These are phyloP conservation scores for Sarocladium oryzae DNA, from an alignment of 2,329 filamentous ascomycete genomes.

Conservation along the genomic window DNA sequence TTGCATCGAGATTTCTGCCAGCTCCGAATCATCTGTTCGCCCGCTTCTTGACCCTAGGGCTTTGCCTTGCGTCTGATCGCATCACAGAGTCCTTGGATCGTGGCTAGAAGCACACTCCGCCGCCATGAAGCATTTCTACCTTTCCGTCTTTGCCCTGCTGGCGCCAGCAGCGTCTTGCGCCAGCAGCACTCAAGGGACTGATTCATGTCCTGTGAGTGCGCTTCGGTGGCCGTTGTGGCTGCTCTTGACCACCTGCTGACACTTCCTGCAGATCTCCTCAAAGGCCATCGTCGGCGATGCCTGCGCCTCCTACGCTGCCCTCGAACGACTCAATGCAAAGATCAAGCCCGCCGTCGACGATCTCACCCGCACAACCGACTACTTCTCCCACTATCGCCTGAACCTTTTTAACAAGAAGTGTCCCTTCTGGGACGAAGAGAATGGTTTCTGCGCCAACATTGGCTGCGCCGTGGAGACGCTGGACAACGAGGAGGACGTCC, in stretches of 20 bases:
- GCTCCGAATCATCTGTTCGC: too few species aligned
- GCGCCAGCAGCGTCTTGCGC: slow-evolving; percentile 39
- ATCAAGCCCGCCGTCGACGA: slow-evolving; percentile 72
- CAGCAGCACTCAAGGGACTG: slow-evolving; percentile 30
- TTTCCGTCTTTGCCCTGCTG: slow-evolving; percentile 51
- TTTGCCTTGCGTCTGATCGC: too few species aligned
- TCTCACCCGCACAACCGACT: slow-evolving; percentile 83
- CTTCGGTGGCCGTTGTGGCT: neutral
- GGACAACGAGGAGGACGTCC: slow-evolving; percentile 92
- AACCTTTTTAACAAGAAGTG: slow-evolving; percentile 93
- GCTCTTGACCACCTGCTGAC: slow-evolving; percentile 3
- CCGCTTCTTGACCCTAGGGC: too few species aligned
- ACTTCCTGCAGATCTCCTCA: slow-evolving; percentile 64
- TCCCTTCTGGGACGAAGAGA: slow-evolving; percentile 92
- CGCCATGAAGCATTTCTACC: slow-evolving; percentile 48
- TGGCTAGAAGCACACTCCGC: neutral
- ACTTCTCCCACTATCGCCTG: slow-evolving; percentile 95
- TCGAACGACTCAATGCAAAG: slow-evolving; percentile 74
- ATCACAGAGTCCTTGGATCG: neutral
- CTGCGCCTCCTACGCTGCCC: slow-evolving; percentile 85
- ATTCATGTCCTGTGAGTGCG: slow-evolving; percentile 44
- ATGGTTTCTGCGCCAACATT: slow-evolving; percentile 93
- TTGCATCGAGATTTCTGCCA: neutral
- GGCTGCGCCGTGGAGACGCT: slow-evolving; percentile 93
- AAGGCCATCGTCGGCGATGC: slow-evolving; percentile 87